Evolutionary conservation across 2,329 filamentous ascomycete genomes (phyloP).

Genomic region (Tolypocladium capitatum): DNA sequence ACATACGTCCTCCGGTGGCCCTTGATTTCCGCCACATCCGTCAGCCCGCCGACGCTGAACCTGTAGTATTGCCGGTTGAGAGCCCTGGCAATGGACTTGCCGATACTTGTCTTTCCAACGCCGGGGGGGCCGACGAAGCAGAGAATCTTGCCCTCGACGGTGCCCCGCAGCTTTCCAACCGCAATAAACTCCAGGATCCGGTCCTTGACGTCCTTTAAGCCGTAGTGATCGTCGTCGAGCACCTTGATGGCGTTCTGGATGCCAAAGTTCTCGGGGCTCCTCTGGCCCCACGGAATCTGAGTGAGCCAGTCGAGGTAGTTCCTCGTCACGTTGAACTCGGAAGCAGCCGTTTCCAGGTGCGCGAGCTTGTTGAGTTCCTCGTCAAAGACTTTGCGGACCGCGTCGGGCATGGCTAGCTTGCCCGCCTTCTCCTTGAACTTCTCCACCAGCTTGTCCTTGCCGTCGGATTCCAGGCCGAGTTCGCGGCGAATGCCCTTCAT

Average conservation of each 20-base stretch:
- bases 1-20: slow-evolving; percentile 94
- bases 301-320: slow-evolving; percentile 99
- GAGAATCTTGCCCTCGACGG: slow-evolving; percentile 94
- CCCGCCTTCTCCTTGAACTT: slow-evolving; percentile 92
- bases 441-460: slow-evolving; percentile 95
- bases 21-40: slow-evolving; percentile 97
- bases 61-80: slow-evolving; percentile 95
- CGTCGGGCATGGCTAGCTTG: slow-evolving; percentile 92
- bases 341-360: slow-evolving; percentile 87
- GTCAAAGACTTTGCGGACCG: slow-evolving; percentile 93
- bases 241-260: slow-evolving; percentile 85
- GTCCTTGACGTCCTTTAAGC: slow-evolving; percentile 95
- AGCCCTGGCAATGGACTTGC: slow-evolving; percentile 91
- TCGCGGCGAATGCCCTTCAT: slow-evolving; percentile 98
- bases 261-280: slow-evolving; percentile 91
- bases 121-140: slow-evolving; percentile 96
- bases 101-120: slow-evolving; percentile 97
- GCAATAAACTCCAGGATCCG: slow-evolving; percentile 97
- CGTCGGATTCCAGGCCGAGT: slow-evolving; percentile 90
- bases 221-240: slow-evolving; percentile 92
- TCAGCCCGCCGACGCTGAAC: slow-evolving; percentile 93
- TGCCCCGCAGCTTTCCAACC: slow-evolving; percentile 90
- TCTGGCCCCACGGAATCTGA: slow-evolving; percentile 92
- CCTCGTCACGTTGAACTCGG: slow-evolving; percentile 95
- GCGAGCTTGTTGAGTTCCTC: slow-evolving; percentile 96